phyloP scores from a whole-genome alignment of 176 grass and related monocot species.

The Stipa capillata region DNA sequence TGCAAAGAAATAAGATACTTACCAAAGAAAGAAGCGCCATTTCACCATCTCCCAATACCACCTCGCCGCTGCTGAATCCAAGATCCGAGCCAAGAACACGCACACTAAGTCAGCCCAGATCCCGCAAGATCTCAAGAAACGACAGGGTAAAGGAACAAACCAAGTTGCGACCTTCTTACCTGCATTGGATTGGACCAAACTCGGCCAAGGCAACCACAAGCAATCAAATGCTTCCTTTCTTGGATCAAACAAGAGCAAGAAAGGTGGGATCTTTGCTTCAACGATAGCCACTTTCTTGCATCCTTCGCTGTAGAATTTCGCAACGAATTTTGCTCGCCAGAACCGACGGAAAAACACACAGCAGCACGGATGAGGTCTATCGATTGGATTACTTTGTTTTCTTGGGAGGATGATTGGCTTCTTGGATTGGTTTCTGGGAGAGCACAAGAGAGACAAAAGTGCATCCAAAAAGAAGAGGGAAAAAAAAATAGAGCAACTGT shows the following conservation, averaged over 20 bases:
- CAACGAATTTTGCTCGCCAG: neutral
- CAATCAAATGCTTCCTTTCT: neutral
- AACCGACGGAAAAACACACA: neutral
- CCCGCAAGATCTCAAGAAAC: constrained; percentile 21
- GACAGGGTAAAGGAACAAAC: neutral
- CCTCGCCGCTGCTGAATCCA: constrained; percentile 7
- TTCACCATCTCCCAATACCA: constrained; percentile 13
- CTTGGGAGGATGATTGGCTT: constrained; percentile 1
- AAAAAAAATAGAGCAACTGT: neutral
- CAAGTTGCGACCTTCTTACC: neutral
- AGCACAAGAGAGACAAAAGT: constrained; percentile 13
- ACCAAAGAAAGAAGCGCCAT: neutral
- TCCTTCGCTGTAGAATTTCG: neutral
- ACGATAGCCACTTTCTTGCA: neutral
- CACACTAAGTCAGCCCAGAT: neutral
- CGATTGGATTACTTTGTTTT: constrained; percentile 1
- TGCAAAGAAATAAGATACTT: neutral
- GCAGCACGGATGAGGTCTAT: neutral
- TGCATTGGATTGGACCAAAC: neutral
- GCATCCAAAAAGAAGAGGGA: neutral
- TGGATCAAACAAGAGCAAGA: neutral
- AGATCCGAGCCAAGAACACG: constrained; percentile 14
- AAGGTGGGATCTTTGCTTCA: constrained; percentile 10
- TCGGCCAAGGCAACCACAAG: neutral
- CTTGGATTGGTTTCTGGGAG: neutral